A percentile compares a stretch with the other conserved stretches of the same genome.
Evolutionary conservation across 192 early-diverging fungal species (phyloP).

Genomic region (Diversispora epigaea): DNA sequence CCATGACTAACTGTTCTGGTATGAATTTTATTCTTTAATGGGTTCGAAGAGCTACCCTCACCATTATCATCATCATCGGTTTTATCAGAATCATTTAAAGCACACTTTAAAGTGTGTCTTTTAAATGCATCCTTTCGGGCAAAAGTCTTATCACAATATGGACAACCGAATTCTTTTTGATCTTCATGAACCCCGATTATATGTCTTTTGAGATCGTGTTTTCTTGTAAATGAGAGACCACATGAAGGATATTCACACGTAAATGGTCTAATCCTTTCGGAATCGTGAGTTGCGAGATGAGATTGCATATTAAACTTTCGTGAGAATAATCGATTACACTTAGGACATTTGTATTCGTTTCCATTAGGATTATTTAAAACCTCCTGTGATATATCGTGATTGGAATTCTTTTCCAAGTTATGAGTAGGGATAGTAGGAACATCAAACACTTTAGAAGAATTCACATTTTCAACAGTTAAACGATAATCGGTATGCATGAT

Average conservation of each 20-base stretch:
- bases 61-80: background rate
- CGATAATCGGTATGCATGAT: background rate
- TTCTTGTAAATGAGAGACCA: slow-evolving; percentile 43
- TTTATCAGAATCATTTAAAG: background rate
- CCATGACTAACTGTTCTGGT: background rate
- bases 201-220: slow-evolving; percentile 45
- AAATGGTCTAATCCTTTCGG: slow-evolving; percentile 37
- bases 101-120: slow-evolving; percentile 15
- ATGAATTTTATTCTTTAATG: background rate
- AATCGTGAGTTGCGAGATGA: slow-evolving; percentile 43
- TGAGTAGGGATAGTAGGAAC: background rate
- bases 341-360: slow-evolving; percentile 36
- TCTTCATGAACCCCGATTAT: slow-evolving; percentile 30
- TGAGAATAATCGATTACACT: slow-evolving; percentile 41
- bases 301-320: slow-evolving; percentile 45
- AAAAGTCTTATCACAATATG: slow-evolving; percentile 10
- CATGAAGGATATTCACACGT: slow-evolving; percentile 38
- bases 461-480: background rate
- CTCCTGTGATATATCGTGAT: background rate
- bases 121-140: slow-evolving; percentile 26
- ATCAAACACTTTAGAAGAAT: background rate
- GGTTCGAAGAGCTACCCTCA: background rate
- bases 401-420: background rate
- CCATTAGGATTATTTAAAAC: background rate
- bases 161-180: slow-evolving; percentile 18